Conservation (phyloP, 352 stramenopile genomes). For the Aphanomyces euteiches region DNA sequence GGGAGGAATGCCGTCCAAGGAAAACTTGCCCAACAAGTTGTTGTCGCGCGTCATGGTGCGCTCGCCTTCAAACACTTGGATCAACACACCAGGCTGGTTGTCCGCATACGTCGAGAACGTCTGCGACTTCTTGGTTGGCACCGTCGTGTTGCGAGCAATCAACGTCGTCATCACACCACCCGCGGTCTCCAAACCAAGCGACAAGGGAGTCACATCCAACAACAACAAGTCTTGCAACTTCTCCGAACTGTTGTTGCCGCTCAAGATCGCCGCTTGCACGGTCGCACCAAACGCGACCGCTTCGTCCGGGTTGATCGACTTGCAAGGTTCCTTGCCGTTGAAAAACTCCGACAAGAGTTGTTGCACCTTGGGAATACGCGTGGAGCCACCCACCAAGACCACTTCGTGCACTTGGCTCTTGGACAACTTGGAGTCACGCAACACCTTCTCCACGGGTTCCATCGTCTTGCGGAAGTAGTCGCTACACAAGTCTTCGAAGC, state of each 20-base stretch:
- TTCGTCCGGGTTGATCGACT: constrained; percentile 71
- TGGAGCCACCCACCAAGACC: constrained; percentile 43
- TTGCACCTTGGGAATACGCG: constrained; percentile 52
- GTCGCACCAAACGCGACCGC: constrained; percentile 57
- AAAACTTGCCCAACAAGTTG: constrained; percentile 62
- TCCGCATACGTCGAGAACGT: constrained; percentile 68
- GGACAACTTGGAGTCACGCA: constrained; percentile 35
- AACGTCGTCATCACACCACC: constrained; percentile 68
- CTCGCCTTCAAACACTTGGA: constrained; percentile 83
- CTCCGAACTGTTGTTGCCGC: constrained; percentile 35
- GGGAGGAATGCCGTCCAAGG: constrained; percentile 55
- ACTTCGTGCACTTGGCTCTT: constrained; percentile 39
- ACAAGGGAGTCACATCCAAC: constrained; percentile 69
- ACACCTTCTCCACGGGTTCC: constrained; percentile 57
- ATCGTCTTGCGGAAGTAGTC: constrained; percentile 60
- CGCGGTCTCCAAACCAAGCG: constrained; percentile 61
- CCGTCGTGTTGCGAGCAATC: constrained; percentile 60
- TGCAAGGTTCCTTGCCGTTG: constrained; percentile 51
- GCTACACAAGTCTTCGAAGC: too few relatives aligned
- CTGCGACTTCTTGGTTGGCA: constrained; percentile 60
- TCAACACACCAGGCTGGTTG: constrained; percentile 62
- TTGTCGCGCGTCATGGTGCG: constrained; percentile 86
- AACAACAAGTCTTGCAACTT: constrained; percentile 77
- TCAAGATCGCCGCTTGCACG: constrained; percentile 43
- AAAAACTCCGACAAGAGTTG: constrained; percentile 53